Base-by-base conservation (phyloP, 1,284 basidiomycete genomes). In the Ceratobasidium sp. region DNA sequence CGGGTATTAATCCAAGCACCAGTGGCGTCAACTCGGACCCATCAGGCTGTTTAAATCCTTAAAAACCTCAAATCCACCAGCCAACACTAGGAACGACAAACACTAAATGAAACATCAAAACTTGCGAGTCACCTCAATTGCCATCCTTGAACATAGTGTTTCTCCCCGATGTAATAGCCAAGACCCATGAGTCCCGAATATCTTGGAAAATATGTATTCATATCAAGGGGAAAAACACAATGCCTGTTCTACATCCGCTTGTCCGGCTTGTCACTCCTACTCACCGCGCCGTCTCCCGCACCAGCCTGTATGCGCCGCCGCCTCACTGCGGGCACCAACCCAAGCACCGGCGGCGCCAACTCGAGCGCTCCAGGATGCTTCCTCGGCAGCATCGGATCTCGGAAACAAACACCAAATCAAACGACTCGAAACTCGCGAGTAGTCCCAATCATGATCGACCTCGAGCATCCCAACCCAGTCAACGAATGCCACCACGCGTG, bases 401-500 rank as follows among this genome's bases (percentile, higher is more conserved):
- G 27, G 27, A 30, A 30, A 30, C 27, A 30, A 30, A 30, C 27
- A 30, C 27, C 27, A 30, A 30, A 30, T 30, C 27, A 30, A 30
- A 30, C 27, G 27, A 30, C 27, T 30, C 27, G 27, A 33, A 23
- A 83, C 84, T 80, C 68, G 85, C 85, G 82, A 23, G 82, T 82
- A 8, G 82, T 82, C n/a, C 84, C 83, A 5, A 84, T 84, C 60
- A 87, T 84, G 75, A 87, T 83, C 27, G 27, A 30, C 44, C 84
- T 81, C 80, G 84, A 87, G 1, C 86, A 82, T 3, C 88, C 88
- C 62, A 84, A 85, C 3, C 86, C 86, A 0, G 88, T 88, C 79
- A 87, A 81, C 27, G 88, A 80, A 80, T 89, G 88, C 88, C 88
- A 89, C 83, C 86, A 86, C 5, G 83, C 85, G 79, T 86, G 86